phyloP scores from a whole-genome alignment of 495 filamentous ascomycete species.

The Xylaria bambusicola region DNA sequence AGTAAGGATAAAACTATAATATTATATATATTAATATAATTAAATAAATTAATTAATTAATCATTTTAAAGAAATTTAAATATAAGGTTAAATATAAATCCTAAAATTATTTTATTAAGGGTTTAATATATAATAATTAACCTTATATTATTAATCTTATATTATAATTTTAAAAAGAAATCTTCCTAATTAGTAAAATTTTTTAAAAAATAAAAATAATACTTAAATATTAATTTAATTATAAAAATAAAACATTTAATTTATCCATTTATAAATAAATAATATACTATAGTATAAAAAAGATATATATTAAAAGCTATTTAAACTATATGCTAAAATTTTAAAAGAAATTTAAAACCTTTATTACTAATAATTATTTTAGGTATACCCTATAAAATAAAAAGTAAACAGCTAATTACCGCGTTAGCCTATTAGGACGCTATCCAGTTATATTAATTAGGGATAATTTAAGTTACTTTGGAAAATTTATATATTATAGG shows the following conservation, averaged over 20 bases:
- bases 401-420: not conserved
- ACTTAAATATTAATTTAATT: conserved; percentile 8
- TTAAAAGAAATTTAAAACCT: not conserved
- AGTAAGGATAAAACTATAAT: conserved; percentile 1
- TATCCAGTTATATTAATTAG: not conserved
- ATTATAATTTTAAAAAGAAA: not conserved
- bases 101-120: not conserved
- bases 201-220: conserved; percentile 9
- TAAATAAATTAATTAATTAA: not conserved
- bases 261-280: conserved; percentile 9
- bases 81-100: conserved; percentile 12
- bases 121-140: not conserved
- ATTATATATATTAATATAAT: not conserved
- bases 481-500: not conserved
- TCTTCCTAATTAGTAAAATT: not conserved
- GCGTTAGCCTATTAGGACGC: not conserved
- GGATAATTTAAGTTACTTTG: not conserved
- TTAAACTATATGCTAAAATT: not conserved
- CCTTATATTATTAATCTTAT: conserved; percentile 7
- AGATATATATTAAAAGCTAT: not conserved
- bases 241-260: conserved; percentile 6
- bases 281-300: conserved; percentile 2
- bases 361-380: conserved; percentile 4
- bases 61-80: conserved; percentile 1
- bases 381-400: not conserved